Base-by-base conservation (phyloP, 176 grass and related monocot genomes). In the Raddia guianensis region DNA sequence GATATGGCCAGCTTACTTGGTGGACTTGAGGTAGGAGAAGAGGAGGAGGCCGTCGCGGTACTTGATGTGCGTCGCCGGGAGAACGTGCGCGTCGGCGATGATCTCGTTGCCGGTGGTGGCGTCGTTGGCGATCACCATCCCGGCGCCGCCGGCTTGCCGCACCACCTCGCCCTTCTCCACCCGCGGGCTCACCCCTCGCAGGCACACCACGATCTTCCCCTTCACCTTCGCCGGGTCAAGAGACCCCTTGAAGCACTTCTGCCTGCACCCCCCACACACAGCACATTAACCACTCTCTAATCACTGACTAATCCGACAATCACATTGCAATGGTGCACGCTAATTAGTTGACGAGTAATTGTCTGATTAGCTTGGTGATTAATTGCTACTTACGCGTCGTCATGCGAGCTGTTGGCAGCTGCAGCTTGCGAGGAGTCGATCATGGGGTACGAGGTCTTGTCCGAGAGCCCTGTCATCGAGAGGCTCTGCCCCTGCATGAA, bases 131-230 rank as follows among this genome's bases (percentile, higher is more conserved):
- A 91, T 87, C 47, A 97, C 73, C 86, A 93, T 91, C 3, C 69
- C 94, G 4, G 6, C 81, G 66, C 91, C 91, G 3, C 91, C 94
- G 53, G 91, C 94, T 53, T 67, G 74, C 49, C 42, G 71, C 46
- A 97, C 94, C 3, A 80, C 81, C 68, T 85, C 73, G 62, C 88
- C 91, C 62, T 89, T 97, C 20, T 74, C 86, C 32, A 89, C 91
- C 0, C 86, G 64, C 3, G 83, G 2, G 40, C 47, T 91, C n/a
- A 67, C 45, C 19, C 94, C 94, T 5, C 88, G 72, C 49, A 90
- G 69, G 88, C 94, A 97, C 48, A 91, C 88, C 66, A 97, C 94
- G 50, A 97, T 91, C 83, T 91, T 93, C 15, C 86, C 88, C 19
- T 68, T 91, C 49, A 83, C 88, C 73, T 97, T 97, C 16, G 12